These are phyloP conservation scores for Aspergillus sp. DNA, from an alignment of 2,329 filamentous ascomycete species.

Conservation along the genomic window DNA sequence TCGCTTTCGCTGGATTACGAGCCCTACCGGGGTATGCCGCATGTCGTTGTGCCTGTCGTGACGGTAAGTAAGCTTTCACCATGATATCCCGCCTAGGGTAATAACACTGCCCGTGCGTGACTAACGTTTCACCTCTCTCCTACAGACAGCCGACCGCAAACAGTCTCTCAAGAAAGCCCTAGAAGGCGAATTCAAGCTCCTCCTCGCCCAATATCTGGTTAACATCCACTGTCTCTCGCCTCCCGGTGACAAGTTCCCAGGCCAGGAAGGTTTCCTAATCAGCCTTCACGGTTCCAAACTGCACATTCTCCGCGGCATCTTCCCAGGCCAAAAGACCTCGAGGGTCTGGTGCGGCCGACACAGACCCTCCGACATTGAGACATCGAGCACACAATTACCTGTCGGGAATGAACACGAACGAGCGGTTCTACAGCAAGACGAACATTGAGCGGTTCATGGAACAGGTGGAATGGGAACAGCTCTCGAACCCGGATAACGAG, in stretches of 20 bases:
- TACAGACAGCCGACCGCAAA: conserved; percentile 17
- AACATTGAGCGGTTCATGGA: conserved; percentile 20
- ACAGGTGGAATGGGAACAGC: conserved; percentile 15
- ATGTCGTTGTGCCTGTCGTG: conserved; percentile 21
- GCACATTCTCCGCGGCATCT: conserved; percentile 29
- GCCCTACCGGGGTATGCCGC: conserved; percentile 3
- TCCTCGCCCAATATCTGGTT: conserved; percentile 25
- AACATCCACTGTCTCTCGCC: conserved; percentile 18
- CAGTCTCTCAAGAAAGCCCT: conserved; percentile 19
- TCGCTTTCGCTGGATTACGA: conserved; percentile 20
- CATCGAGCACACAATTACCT: not conserved
- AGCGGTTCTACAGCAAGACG: conserved; percentile 17
- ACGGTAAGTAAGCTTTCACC: conserved; percentile 14
- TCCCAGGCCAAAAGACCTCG: conserved; percentile 29
- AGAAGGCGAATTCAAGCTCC: conserved; percentile 26
- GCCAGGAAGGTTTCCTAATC: conserved; percentile 31
- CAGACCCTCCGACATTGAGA: not conserved
- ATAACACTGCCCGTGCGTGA: not conserved
- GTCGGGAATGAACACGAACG: not conserved
- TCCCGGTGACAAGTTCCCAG: conserved; percentile 26
- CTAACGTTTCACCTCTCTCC: not conserved
- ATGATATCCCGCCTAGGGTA: not conserved
- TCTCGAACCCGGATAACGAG: conserved; percentile 19
- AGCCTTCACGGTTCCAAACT: conserved; percentile 29
- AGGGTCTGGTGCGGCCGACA: conserved; percentile 23